A percentile compares a stretch with the other conserved stretches of the same genome.
These are phyloP conservation scores for Termitomyces heimii DNA, from an alignment of 768 basidiomycete species.

Conservation along the genomic window DNA sequence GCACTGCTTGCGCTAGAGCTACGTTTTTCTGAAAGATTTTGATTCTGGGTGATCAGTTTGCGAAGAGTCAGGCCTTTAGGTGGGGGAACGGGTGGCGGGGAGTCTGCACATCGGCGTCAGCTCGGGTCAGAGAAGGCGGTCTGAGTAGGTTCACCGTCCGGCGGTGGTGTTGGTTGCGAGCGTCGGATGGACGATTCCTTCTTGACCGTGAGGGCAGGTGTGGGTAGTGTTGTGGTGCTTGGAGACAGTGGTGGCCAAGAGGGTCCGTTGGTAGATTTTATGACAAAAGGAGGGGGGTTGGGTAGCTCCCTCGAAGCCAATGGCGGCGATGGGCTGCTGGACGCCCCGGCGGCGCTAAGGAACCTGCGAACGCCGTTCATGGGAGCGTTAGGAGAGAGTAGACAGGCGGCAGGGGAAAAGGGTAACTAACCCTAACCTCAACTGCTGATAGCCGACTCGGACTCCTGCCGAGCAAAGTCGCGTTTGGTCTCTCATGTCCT, in stretches of 20 bases:
- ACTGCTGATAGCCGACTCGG: background rate
- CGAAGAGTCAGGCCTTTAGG: constrained; percentile 7
- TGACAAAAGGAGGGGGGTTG: constrained; percentile 16
- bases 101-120: constrained; percentile 19
- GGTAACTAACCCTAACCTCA: constrained; percentile 15
- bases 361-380: constrained; percentile 76
- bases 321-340: constrained; percentile 20
- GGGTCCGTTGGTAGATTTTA: constrained; percentile 24
- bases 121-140: constrained; percentile 16
- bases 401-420: background rate
- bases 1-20: constrained; percentile 13
- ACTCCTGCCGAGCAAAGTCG: constrained; percentile 1
- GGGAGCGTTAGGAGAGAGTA: constrained; percentile 11
- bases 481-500: constrained; percentile 1
- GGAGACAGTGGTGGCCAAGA: constrained; percentile 42
- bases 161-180: constrained; percentile 18
- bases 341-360: constrained; percentile 36
- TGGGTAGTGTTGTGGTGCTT: constrained; percentile 23
- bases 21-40: constrained; percentile 27
- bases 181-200: constrained; percentile 39
- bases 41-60: constrained; percentile 8
- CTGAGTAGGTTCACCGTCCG: constrained; percentile 14
- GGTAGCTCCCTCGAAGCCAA: constrained; percentile 13
- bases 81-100: constrained; percentile 12
- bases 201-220: constrained; percentile 43